Conservation (phyloP, 495 filamentous ascomycete genomes). For the Lasiosphaeria hispida region DNA sequence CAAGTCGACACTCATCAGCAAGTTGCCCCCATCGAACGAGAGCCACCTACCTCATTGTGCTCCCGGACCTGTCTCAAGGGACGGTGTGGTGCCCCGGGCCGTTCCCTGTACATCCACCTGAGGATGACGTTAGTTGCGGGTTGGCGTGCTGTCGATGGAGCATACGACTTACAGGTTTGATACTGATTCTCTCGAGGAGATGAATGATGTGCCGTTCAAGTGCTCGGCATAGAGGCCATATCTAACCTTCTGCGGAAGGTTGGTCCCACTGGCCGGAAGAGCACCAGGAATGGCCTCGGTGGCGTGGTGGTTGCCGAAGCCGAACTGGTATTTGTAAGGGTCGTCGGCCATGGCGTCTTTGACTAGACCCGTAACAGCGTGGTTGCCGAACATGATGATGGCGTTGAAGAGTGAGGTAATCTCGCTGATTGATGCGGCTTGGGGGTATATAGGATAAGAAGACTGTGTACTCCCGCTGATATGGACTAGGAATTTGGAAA, state of each 20-base stretch:
- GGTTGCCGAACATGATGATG: slow-evolving; percentile 5
- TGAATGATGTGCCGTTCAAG: slow-evolving; percentile 80
- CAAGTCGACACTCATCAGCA: neutral
- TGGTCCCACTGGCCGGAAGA: slow-evolving; percentile 56
- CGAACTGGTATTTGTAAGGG: slow-evolving; percentile 28
- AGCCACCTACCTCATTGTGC: slow-evolving; percentile 9
- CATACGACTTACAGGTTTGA: slow-evolving; percentile 21
- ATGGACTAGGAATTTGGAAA: too few species aligned
- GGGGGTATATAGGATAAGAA: neutral
- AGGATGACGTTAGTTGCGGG: neutral
- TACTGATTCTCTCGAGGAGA: slow-evolving; percentile 65
- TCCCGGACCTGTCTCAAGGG: slow-evolving; percentile 11
- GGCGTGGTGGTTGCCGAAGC: slow-evolving; percentile 30
- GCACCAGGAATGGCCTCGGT: slow-evolving; percentile 29
- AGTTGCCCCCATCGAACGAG: too few species aligned
- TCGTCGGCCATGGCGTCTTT: slow-evolving; percentile 11
- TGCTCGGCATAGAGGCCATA: slow-evolving; percentile 75
- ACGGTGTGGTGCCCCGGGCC: slow-evolving; percentile 66
- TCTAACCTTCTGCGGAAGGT: slow-evolving; percentile 61
- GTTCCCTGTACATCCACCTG: slow-evolving; percentile 73
- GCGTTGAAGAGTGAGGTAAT: neutral
- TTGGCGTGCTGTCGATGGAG: neutral
- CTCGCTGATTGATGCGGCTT: neutral
- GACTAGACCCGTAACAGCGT: slow-evolving; percentile 4
- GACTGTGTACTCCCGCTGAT: too few species aligned